These are phyloP conservation scores for Metschnikowia dekortorum DNA, from an alignment of 805 yeast genomes.

Conservation along the genomic window DNA sequence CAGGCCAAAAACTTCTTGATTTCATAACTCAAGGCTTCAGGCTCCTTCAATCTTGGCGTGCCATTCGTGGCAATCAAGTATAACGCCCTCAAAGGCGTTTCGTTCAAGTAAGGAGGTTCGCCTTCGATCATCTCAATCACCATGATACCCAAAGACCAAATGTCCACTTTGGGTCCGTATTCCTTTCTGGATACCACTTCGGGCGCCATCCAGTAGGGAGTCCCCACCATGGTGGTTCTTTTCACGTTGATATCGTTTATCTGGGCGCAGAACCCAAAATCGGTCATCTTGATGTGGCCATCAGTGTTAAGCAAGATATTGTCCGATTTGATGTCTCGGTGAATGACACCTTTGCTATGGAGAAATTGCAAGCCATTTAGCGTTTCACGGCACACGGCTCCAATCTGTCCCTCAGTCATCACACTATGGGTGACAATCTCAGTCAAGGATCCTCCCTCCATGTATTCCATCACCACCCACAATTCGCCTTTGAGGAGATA, in stretches of 20 bases:
- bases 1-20: constrained; percentile 68
- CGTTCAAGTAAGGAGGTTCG: constrained; percentile 96
- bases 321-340: constrained; percentile 94
- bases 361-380: constrained; percentile 79
- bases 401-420: constrained; percentile 92
- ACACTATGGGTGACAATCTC: constrained; percentile 90
- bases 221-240: constrained; percentile 98
- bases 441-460: constrained; percentile 97
- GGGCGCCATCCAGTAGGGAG: constrained; percentile 99
- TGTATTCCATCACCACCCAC: constrained; percentile 98
- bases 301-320: constrained; percentile 76
- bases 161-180: constrained; percentile 94
- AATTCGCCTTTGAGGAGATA: constrained; percentile 63
- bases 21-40: constrained; percentile 66
- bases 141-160: constrained; percentile 98
- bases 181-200: constrained; percentile 94
- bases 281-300: constrained; percentile 92
- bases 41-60: constrained; percentile 88
- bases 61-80: constrained; percentile 96
- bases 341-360: constrained; percentile 90
- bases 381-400: constrained; percentile 91
- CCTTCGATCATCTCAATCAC: constrained; percentile 98
- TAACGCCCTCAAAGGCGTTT: constrained; percentile 89
- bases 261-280: constrained; percentile 96
- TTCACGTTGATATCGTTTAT: constrained; percentile 71